Evolutionary conservation across 371 early-diverging fungal species (phyloP), one percentile per base, ranked within the genome.

Genomic region (Lichtheimia corymbifera): DNA sequence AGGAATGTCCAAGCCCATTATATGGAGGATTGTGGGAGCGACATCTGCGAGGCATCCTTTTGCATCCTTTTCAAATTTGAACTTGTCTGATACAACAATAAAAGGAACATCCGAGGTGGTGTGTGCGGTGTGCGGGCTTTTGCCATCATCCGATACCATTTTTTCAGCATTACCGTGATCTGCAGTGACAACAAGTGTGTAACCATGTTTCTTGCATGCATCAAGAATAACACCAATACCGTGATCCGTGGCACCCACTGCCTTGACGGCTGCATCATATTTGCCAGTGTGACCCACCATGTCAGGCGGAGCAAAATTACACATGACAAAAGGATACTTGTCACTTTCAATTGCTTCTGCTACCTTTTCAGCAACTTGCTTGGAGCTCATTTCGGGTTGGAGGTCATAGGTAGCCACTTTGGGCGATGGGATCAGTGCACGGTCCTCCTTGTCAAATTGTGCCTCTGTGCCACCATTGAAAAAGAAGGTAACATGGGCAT

Each of bases 401-500:
- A 93, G 77, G 77, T 99, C 99, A 77, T 99, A 99, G 22, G 98
- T 97, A 35, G 97, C 94, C 3, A 99, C 99, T 76, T 92, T 92
- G 53, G 98, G 97, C 47, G 95, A 94, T 22, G 91, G 80, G 55
- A 98, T 84, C 80, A 99, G 70, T 61, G 88, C 91, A 62, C 99
- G 94, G 52, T 93, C 89, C 82, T 99, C 99, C 50, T 76, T 76
- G 40, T 74, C 61, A 77, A 92, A 97, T 73, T 93, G 91, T 43
- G 90, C 89, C 77, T 98, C 99, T 22, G 90, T 82, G 44, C 99
- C 99, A 57, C 99, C 99, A 82, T 99, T 99, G 85, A 99, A 99
- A 91, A 99, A 99, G 91, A 99, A 99, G 52, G 99, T 99, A 41
- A 99, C 99, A 79, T 99, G 99, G 14, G 99, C 99, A 77, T 97